Conservation (phyloP, 1,139 yeast genomes). For the Pichia sp. region DNA sequence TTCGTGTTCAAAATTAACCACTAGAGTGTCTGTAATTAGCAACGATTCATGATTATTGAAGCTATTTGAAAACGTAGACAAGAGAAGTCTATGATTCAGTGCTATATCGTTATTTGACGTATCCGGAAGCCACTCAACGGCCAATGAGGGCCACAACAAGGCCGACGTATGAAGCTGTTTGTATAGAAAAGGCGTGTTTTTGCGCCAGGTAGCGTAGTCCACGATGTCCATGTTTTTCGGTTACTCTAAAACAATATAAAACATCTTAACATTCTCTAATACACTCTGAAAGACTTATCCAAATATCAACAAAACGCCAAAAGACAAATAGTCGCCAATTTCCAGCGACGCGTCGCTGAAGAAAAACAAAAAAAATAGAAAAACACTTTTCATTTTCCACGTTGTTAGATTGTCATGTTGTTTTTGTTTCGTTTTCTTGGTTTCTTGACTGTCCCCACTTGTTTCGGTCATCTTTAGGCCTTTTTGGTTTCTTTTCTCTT, state of each 20-base stretch:
- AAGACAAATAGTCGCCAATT: too few relatives aligned
- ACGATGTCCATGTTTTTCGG: background rate
- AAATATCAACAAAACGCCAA: too few relatives aligned
- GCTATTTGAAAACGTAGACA: slow-evolving; percentile 29
- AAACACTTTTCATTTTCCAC: too few relatives aligned
- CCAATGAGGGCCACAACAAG: slow-evolving; percentile 49
- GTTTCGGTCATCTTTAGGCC: too few relatives aligned
- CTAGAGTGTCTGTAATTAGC: slow-evolving; percentile 9
- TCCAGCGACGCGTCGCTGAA: too few relatives aligned
- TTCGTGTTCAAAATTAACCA: background rate
- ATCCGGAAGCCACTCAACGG: slow-evolving; percentile 51
- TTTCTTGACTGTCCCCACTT: too few relatives aligned
- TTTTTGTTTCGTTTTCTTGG: too few relatives aligned
- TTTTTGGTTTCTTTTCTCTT: background rate
- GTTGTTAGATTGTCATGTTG: too few relatives aligned
- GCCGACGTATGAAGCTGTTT: slow-evolving; percentile 45
- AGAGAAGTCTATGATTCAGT: slow-evolving; percentile 23
- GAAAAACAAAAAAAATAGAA: too few relatives aligned
- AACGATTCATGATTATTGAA: slow-evolving; percentile 21
- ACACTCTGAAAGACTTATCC: too few relatives aligned
- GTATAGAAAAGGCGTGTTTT: slow-evolving; percentile 46
- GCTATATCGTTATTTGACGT: slow-evolving; percentile 11
- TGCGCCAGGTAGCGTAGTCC: slow-evolving; percentile 39
- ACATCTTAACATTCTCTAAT: too few relatives aligned
- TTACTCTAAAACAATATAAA: too few relatives aligned